Percentiles rank a stretch among this genome's conserved stretches.
Conservation (phyloP, 2,329 filamentous ascomycete genomes). For the Alternaria tenuissima region DNA sequence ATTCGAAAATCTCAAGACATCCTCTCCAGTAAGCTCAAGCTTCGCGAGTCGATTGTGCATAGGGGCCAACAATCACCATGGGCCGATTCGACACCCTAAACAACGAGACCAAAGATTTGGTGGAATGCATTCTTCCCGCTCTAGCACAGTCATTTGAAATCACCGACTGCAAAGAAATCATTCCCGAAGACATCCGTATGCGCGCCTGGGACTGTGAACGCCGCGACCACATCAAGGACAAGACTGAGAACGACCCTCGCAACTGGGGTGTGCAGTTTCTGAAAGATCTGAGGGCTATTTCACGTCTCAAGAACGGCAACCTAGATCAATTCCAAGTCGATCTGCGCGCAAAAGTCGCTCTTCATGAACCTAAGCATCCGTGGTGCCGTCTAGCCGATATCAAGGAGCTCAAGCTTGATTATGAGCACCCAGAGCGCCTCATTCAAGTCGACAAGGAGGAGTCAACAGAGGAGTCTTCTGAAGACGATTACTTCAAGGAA, state of each 20-base stretch:
- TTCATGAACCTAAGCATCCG: constrained; percentile 40
- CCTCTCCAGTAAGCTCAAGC: neutral
- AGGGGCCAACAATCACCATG: constrained; percentile 26
- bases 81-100: constrained; percentile 46
- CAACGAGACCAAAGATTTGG: constrained; percentile 41
- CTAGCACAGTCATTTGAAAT: constrained; percentile 39
- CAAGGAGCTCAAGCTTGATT: constrained; percentile 41
- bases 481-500: constrained; percentile 43
- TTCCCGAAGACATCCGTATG: constrained; percentile 49
- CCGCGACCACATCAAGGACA: constrained; percentile 44
- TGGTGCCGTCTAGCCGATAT: constrained; percentile 44
- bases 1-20: neutral
- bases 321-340: constrained; percentile 37
- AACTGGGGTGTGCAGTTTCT: constrained; percentile 51
- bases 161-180: constrained; percentile 34
- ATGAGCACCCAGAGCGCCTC: constrained; percentile 33
- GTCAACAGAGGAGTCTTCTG: constrained; percentile 29
- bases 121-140: constrained; percentile 42
- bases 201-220: constrained; percentile 48
- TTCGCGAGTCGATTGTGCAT: too few species aligned
- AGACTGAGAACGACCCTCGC: constrained; percentile 46
- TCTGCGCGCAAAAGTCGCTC: constrained; percentile 34
- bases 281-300: constrained; percentile 43
- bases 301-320: constrained; percentile 37
- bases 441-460: constrained; percentile 17